Base-by-base conservation (phyloP, 768 basidiomycete genomes). In the Leucocoprinus sp. region DNA sequence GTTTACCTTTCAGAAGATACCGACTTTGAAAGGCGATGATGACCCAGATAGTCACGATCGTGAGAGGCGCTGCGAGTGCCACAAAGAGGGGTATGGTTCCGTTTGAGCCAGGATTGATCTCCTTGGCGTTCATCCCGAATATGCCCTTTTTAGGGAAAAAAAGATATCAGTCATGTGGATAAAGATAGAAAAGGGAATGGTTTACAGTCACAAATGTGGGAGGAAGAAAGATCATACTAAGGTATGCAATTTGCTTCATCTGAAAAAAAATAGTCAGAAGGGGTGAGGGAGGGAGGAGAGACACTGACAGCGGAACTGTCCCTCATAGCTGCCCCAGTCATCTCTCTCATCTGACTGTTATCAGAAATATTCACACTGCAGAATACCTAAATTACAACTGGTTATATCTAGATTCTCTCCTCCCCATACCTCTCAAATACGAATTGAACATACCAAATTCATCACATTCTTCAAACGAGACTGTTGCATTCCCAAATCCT, bases 161-260 rank as follows among this genome's bases (percentile, higher is more conserved):
- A 18, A 26, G 17, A 34, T 23, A 33, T 24, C 19, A 21, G 9
- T 21, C 17, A 21, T 21, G 21, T n/a, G n/a, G n/a, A 18, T 17
- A 26, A n/a, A 12, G 21, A 48, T 12, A 2, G n/a, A n/a, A 27
- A 27, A n/a, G 29, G n/a, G 14, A 40, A 26, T 34, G 12, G 45
- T 69, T 37, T 55, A 74, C 73, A 45, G 75, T 68, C 18, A 64
- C 60, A 43, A 80, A 75, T 8, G 73, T 72, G 0, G 76, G 74
- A 2, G 80, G 80, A 3, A 81, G 61, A 58, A 80, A 81, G 15
- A 76, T 52, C 76, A 81, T 80, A 1, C 75, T 74, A 8, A 82
- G 62, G 52, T 80, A 81, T 0, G 78, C 72, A 36, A 81, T 72
- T 58, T 80, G 73, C 44, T 71, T 74, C 72, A 74, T 76, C 57